Conservation (phyloP, 2,329 filamentous ascomycete genomes). For the Botryotinia convoluta region DNA sequence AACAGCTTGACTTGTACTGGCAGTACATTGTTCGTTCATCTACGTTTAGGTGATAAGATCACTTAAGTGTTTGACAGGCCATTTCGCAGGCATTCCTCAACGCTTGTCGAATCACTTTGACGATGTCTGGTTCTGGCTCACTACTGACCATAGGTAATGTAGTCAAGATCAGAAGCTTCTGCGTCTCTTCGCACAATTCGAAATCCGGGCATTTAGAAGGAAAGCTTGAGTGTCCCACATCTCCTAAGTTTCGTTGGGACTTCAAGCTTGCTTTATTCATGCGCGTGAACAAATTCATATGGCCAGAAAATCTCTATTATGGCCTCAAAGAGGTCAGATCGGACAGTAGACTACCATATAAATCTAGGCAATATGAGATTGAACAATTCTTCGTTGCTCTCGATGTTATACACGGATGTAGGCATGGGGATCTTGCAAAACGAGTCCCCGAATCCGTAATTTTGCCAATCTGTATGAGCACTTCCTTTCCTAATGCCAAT, state of each 20-base stretch:
- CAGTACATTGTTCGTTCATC: background rate
- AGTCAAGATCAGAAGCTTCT: background rate
- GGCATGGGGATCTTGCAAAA: no score
- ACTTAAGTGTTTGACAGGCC: background rate
- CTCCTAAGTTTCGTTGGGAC: background rate
- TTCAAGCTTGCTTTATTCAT: background rate
- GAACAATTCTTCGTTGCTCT: background rate
- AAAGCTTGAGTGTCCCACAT: background rate
- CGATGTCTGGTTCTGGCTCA: background rate
- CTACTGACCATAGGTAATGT: background rate
- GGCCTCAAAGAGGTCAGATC: accelerated
- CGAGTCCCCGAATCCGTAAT: no score
- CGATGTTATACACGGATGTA: background rate
- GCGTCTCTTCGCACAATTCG: background rate
- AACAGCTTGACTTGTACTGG: background rate
- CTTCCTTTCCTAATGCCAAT: background rate
- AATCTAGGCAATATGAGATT: background rate
- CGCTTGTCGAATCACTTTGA: background rate
- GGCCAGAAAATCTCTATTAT: background rate
- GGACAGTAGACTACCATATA: background rate
- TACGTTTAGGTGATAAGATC: background rate
- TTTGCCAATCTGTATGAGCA: no score
- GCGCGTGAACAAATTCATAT: background rate
- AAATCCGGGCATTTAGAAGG: background rate
- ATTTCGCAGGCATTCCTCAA: background rate